These are phyloP conservation scores for Tulasnella sp. DNA, from an alignment of 768 basidiomycete genomes.

Conservation along the genomic window DNA sequence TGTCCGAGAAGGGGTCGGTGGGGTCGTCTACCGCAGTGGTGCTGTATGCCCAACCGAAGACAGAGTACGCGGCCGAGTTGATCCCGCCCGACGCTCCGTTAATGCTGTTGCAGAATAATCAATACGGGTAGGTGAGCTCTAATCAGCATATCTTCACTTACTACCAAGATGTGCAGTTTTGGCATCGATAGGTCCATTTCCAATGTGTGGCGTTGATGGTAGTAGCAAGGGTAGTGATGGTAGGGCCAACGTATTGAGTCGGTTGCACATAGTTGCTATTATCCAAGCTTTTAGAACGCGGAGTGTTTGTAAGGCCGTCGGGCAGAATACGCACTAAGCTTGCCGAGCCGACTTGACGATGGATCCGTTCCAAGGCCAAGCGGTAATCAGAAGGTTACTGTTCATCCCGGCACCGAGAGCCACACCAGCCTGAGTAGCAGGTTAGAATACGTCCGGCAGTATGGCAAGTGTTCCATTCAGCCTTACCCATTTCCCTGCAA, in stretches of 20 bases:
- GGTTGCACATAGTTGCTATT: slow-evolving; percentile 58
- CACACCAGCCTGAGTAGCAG: slow-evolving; percentile 45
- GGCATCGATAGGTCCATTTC: slow-evolving; percentile 71
- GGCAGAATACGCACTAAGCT: slow-evolving; percentile 53
- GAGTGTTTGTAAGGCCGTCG: not conserved
- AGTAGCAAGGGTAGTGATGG: slow-evolving; percentile 55
- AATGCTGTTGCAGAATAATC: slow-evolving; percentile 3
- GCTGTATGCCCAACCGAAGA: slow-evolving; percentile 34
- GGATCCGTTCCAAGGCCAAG: slow-evolving; percentile 58
- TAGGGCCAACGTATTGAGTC: slow-evolving; percentile 54
- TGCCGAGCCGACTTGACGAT: slow-evolving; percentile 59
- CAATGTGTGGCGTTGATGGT: slow-evolving; percentile 57
- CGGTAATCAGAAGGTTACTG: slow-evolving; percentile 59
- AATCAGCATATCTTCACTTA: not conserved
- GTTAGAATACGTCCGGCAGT: not conserved
- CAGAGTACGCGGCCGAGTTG: not conserved
- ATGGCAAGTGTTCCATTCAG: not conserved
- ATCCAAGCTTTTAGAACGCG: not conserved
- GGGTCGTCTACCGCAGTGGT: slow-evolving; percentile 51
- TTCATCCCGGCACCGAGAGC: slow-evolving; percentile 61
- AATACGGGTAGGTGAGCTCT: slow-evolving; percentile 45
- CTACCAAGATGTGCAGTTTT: slow-evolving; percentile 56
- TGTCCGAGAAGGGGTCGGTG: slow-evolving; percentile 52
- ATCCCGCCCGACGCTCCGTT: slow-evolving; percentile 20
- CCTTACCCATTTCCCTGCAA: slow-evolving; percentile 55